Evolutionary conservation across 1,139 yeast genomes (phyloP), one percentile per base, ranked within the genome.

Genomic region (Debaryomyces fabryi): DNA sequence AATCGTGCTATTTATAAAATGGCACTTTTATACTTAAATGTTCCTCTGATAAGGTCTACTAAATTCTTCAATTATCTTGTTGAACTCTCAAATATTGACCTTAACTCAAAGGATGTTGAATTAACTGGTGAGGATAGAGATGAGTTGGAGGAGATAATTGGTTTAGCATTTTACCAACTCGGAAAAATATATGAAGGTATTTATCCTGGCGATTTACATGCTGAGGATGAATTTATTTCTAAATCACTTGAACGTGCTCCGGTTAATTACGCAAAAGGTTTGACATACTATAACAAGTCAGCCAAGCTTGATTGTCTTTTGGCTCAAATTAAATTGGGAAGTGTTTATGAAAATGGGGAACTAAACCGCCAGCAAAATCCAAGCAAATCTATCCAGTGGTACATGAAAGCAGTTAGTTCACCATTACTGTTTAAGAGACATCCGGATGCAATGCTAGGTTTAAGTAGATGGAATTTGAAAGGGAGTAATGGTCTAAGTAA

Each of bases 391-490:
- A 82, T 93, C 49, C 93, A 91, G 44, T 93, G 98, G 97, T 93
- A 89, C 68, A 76, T 86, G 49, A 81, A 85, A 56, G 93, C 96
- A 1, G 91, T 96, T 0, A 77, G 70, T 13, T 71, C 77, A n/a
- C 76, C 77, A 13, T 60, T 74, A 36, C 63, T 69, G 23, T 72
- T 78, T 54, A 78, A 76, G 48, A 88, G 92, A 40, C 93, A 90
- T 60, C 85, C 95, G 0, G 89, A 89, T 59, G 93, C 96, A 6
- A 92, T 92, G 77, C 74, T 92, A 60, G 96, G 97, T 0, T 74
- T 93, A 49, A 82, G 91, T 52, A 92, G 97, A 41, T 93, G 99
- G 98, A 88, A 87, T 61, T 74, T 93, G 54, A 83, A 89, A 0
- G 98, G 98, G 2, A 83, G 88, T 4, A 79, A 82, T 10, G 89